Conservation (phyloP, 2,329 filamentous ascomycete genomes). For the Arthrobotrys megalospora region DNA sequence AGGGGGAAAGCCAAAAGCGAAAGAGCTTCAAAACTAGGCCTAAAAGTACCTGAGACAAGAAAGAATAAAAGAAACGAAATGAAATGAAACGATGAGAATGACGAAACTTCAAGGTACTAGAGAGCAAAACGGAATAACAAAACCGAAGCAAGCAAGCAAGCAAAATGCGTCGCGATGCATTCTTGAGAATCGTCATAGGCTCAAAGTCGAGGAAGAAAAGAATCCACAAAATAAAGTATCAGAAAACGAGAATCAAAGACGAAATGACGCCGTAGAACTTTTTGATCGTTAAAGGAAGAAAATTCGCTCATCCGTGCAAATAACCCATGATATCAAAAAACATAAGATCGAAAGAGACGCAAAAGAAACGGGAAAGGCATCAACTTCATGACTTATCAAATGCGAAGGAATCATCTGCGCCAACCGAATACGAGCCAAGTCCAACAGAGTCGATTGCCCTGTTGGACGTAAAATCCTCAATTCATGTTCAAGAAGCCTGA, state of each 20-base stretch:
- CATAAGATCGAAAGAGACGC: slow-evolving; percentile 30
- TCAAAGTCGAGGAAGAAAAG: slow-evolving; percentile 16
- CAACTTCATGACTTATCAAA: slow-evolving; percentile 50
- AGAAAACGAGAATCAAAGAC: slow-evolving; percentile 10
- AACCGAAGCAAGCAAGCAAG: slow-evolving; percentile 4
- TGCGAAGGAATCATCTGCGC: slow-evolving; percentile 58
- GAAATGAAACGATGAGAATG: not conserved
- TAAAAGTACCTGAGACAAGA: not conserved
- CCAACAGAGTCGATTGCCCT: not conserved
- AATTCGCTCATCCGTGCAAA: slow-evolving; percentile 38
- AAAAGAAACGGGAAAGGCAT: slow-evolving; percentile 53
- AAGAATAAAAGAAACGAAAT: slow-evolving; percentile 4
- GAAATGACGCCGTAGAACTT: slow-evolving; percentile 41
- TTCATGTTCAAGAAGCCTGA: slow-evolving; percentile 52
- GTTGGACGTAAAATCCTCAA: slow-evolving; percentile 41
- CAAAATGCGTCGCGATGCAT: slow-evolving; percentile 23
- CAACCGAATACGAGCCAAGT: slow-evolving; percentile 57
- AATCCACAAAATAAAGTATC: slow-evolving; percentile 21
- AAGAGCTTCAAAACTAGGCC: not conserved
- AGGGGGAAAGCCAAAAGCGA: not conserved
- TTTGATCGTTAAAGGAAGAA: slow-evolving; percentile 38
- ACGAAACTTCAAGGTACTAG: not conserved
- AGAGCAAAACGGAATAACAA: slow-evolving; percentile 5
- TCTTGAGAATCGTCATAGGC: slow-evolving; percentile 7
- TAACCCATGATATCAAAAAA: slow-evolving; percentile 43